Base-by-base conservation (phyloP, 352 stramenopile genomes). In the Pythium dissimile region DNA sequence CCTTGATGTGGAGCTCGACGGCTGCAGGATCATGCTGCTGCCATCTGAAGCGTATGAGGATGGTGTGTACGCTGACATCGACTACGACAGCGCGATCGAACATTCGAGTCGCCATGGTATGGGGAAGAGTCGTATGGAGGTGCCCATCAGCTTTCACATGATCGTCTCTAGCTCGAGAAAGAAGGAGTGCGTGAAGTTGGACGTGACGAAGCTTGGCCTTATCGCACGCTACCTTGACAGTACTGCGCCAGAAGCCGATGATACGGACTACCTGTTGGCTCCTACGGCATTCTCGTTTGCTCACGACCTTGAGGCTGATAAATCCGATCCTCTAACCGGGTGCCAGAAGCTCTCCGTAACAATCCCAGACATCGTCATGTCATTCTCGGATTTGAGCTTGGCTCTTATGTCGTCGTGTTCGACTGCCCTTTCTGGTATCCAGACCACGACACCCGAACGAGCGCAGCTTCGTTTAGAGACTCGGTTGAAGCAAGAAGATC, bases 371-470 rank as follows among this genome's bases (percentile, higher is more conserved):
- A 43, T 77, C 11, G 48, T 63, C 20, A 51, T 77, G 31, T 69
- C 63, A 20, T 77, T 77, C 38, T 77, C 69, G 7, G 64, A 77
- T 55, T 55, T 75, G 51, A 77, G 68, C 21, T 63, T 77, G 59
- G 60, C 63, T 2, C 43, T 77, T 7, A 26, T 74, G 26, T 67
- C 61, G n/a, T 74, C 66, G n/a, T 69, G 62, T 31, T 46, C 55
- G n/a, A 67, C 37, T 27, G 62, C 58, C 6, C 51, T 77, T 20
- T 58, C 39, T 16, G 42, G 37, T 11, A 78, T 78, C 7, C 44
- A 78, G 34, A 73, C 56, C 20, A 71, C 66, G 4, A 78, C 70
- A 8, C 54, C 55, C 8, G 70, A 78, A 23, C 70, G 66, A 20
- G 64, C 67, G 3, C 66, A 75, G 28, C 55, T 75, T 31, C 52